phyloP scores from a whole-genome alignment of 805 yeast species.

The Candida berthetii region DNA sequence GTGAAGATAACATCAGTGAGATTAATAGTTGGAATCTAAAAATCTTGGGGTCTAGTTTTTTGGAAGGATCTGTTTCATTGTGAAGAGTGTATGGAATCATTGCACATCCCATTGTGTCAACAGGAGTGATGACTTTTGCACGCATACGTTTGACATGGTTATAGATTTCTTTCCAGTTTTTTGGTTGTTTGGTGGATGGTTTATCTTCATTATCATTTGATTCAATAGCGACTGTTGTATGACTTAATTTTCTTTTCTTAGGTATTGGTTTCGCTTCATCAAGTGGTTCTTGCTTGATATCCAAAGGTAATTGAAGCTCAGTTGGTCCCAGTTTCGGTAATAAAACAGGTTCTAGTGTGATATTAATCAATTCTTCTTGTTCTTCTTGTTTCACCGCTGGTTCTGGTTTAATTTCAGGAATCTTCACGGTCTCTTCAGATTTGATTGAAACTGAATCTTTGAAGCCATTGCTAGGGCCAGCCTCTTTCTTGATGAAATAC shows the following conservation, averaged over 20 bases:
- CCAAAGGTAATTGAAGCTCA: too few species aligned
- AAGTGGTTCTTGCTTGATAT: background rate
- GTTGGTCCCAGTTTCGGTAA: too few species aligned
- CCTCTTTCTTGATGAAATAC: background rate
- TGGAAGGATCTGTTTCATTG: constrained; percentile 14
- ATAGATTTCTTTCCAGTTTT: constrained; percentile 50
- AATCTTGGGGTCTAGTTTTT: constrained; percentile 24
- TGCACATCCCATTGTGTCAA: constrained; percentile 85
- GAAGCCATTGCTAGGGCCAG: too few species aligned
- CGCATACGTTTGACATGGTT: constrained; percentile 64
- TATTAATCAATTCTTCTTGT: too few species aligned
- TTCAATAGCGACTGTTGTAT: background rate
- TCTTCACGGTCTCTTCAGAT: too few species aligned
- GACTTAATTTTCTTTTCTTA: background rate
- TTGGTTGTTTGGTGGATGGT: constrained; percentile 22
- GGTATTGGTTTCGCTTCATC: background rate
- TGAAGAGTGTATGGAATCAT: constrained; percentile 36
- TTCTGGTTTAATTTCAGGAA: too few species aligned
- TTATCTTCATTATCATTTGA: background rate
- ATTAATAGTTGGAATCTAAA: constrained; percentile 70
- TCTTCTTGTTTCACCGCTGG: too few species aligned
- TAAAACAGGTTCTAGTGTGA: too few species aligned
- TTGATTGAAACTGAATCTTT: too few species aligned
- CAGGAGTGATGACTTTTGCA: constrained; percentile 64
- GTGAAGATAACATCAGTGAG: constrained; percentile 83